phyloP scores from a whole-genome alignment of 257 asterid species.

The Ehretia macrophylla region DNA sequence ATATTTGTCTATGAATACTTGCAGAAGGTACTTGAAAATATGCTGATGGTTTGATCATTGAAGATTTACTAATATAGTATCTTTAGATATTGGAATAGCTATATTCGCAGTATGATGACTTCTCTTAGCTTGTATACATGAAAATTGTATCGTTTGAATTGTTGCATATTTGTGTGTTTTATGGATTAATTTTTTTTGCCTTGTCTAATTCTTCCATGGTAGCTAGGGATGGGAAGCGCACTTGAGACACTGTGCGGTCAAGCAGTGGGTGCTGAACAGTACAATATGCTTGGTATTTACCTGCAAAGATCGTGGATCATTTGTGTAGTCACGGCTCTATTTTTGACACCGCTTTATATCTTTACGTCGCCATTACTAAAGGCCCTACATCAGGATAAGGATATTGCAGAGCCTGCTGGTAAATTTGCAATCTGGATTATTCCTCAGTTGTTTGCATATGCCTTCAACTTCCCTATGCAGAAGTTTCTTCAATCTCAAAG shows the following conservation, averaged over 20 bases:
- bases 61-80: too few species aligned
- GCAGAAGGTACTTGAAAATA: too few species aligned
- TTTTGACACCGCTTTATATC: slow-evolving; percentile 20
- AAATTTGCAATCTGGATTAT: slow-evolving; percentile 16
- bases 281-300: slow-evolving; percentile 28
- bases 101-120: too few species aligned
- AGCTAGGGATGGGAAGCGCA: slow-evolving; percentile 42
- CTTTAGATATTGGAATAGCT: too few species aligned
- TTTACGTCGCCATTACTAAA: slow-evolving; percentile 15
- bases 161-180: too few species aligned
- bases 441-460: slow-evolving; percentile 24
- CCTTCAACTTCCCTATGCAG: slow-evolving; percentile 22
- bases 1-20: too few species aligned
- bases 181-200: neutral
- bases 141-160: too few species aligned
- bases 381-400: slow-evolving; percentile 14
- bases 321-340: neutral
- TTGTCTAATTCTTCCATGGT: neutral
- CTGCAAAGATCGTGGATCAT: slow-evolving; percentile 37
- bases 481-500: slow-evolving; percentile 32
- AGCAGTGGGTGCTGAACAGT: slow-evolving; percentile 31
- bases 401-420: slow-evolving; percentile 26
- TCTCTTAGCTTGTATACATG: too few species aligned
- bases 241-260: slow-evolving; percentile 38
- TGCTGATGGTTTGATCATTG: too few species aligned